Evolutionary conservation across 2,329 filamentous ascomycete species (phyloP), one percentile per base, ranked within the genome.

Genomic region (Cladosporium sp.): DNA sequence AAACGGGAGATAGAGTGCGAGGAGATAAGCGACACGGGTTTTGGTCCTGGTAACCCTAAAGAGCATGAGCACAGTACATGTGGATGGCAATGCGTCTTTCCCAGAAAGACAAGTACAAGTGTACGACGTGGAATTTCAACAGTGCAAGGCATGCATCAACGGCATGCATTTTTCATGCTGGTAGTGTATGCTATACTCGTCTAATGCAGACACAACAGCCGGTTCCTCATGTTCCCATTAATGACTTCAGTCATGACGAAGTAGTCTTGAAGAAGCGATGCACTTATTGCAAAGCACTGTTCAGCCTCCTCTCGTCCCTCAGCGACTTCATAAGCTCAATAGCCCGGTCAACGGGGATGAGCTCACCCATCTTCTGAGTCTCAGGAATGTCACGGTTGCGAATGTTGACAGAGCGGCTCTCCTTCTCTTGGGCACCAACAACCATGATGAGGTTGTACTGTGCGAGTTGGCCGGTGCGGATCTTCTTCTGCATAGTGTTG

Each of bases 401-500:
- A 66, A 87, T 84, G 69, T 87, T 88, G 62, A 87, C 83, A 3
- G 80, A 79, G 60, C 82, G 76, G 19, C 74, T 75, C 63, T 85
- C 80, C 71, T 79, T 81, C 74, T 88, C 85, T 67, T 84, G 76
- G 3, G 83, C 84, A 59, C 85, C 85, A 17, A 88, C 83, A 37
- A 88, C 84, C 68, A 92, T 89, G 67, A 92, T 89, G 74, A 89
- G 92, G 78, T 92, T 92, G 78, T 92, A 93, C 75, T 92, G 87
- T 55, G 87, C 81, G 67, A 93, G 74, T 75, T 94, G 90, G 14
- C 86, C 90, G 58, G 84, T 92, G 66, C 89, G 87, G 66, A 94
- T 91, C 84, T 94, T 94, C 84, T 94, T 93, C 74, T 91, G 87
- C 76, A 94, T 85, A 6, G 89, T 94, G 76, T 93, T 91, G 68